A percentile compares a stretch with the other conserved stretches of the same genome.
phyloP scores from a whole-genome alignment of 164 flowering plant species.

The Santalum album region DNA sequence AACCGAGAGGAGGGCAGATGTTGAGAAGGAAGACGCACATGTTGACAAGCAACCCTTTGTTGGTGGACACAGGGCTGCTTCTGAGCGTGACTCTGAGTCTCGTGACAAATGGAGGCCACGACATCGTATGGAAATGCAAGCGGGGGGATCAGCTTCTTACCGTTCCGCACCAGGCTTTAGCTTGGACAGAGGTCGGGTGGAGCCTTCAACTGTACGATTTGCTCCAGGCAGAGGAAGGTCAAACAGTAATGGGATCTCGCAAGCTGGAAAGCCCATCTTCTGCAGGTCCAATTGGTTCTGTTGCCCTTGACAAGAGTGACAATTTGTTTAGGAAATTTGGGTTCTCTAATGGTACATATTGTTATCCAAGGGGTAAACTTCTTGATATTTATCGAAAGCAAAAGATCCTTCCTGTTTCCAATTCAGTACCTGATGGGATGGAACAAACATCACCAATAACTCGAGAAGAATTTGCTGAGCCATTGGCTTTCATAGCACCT shows the following conservation, averaged over 20 bases:
- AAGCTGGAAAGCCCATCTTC: conserved; percentile 33
- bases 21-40: conserved; percentile 62
- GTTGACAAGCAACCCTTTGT: conserved; percentile 44
- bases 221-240: conserved; percentile 77
- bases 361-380: conserved; percentile 83
- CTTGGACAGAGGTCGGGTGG: conserved; percentile 53
- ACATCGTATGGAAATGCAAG: conserved; percentile 65
- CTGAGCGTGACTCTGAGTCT: conserved; percentile 72
- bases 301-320: conserved; percentile 26
- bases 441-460: conserved; percentile 49
- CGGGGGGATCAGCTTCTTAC: conserved; percentile 42
- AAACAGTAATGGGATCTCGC: conserved; percentile 7
- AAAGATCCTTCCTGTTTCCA: conserved; percentile 33
- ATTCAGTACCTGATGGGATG: conserved; percentile 33
- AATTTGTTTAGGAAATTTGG: conserved; percentile 34
- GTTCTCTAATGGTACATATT: conserved; percentile 25
- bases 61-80: conserved; percentile 27
- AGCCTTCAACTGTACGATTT: conserved; percentile 60
- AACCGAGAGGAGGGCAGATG: conserved; percentile 47
- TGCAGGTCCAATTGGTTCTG: conserved; percentile 38
- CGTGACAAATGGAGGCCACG: conserved; percentile 99
- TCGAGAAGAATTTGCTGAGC: conserved; percentile 35
- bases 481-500: conserved; percentile 79
- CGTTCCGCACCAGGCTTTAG: conserved; percentile 93
- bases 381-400: conserved; percentile 80